These are phyloP conservation scores for Epithemia pelagica DNA, from an alignment of 108 stramenopile genomes.

Conservation along the genomic window DNA sequence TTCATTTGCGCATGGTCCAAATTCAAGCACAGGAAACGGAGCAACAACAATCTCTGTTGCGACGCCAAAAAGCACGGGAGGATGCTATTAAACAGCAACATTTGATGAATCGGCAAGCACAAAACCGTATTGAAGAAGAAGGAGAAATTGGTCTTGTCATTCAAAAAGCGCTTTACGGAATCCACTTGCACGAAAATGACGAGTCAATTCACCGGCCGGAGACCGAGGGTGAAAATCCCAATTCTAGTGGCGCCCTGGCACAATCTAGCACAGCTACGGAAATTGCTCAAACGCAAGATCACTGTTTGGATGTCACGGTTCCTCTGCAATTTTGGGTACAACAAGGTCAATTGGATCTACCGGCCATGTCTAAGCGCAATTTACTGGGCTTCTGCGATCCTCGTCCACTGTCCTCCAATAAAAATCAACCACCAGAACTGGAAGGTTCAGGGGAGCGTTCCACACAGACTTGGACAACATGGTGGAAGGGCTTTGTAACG, in stretches of 20 bases:
- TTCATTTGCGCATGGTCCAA: not conserved
- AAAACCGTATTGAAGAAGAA: slow-evolving; percentile 36
- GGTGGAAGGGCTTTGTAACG: not conserved
- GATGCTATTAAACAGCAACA: slow-evolving; percentile 44
- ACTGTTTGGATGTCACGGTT: slow-evolving; percentile 46
- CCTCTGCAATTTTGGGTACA: slow-evolving; percentile 71
- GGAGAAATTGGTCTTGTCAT: slow-evolving; percentile 60
- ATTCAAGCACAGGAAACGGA: not conserved
- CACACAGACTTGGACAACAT: no score
- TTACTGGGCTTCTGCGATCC: slow-evolving; percentile 71
- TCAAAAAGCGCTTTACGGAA: slow-evolving; percentile 39
- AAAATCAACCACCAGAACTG: not conserved
- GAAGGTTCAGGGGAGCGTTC: not conserved
- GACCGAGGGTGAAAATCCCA: no score
- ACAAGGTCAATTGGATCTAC: slow-evolving; percentile 38
- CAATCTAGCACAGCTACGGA: not conserved
- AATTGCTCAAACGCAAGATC: not conserved
- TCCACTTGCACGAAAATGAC: not conserved
- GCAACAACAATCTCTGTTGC: not conserved
- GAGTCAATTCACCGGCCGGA: no score
- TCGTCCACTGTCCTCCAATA: not conserved
- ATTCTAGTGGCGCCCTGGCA: not conserved
- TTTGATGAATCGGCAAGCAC: slow-evolving; percentile 51
- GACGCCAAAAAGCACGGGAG: slow-evolving; percentile 22
- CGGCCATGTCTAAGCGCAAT: slow-evolving; percentile 46